These are phyloP conservation scores for Catharanthus roseus DNA, from an alignment of 257 asterid species.

Conservation along the genomic window DNA sequence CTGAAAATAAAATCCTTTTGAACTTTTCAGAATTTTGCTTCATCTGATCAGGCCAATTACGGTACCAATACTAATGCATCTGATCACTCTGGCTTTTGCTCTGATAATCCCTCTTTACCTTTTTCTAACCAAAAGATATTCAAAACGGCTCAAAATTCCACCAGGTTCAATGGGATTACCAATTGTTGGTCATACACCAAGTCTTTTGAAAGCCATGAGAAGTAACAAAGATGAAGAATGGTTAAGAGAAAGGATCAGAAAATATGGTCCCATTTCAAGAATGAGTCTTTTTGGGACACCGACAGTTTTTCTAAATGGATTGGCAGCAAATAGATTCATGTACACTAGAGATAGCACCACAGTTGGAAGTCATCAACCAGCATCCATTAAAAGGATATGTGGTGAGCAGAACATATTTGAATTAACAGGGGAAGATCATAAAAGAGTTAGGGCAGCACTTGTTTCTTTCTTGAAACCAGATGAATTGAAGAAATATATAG, in stretches of 20 bases:
- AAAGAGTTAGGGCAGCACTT: conserved; percentile 41
- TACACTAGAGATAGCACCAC: conserved; percentile 34
- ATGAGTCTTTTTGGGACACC: conserved; percentile 58
- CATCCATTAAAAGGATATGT: conserved; percentile 44
- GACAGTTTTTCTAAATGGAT: conserved; percentile 48
- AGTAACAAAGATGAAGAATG: conserved; percentile 57
- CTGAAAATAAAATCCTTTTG: background rate
- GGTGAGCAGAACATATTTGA: conserved; percentile 45
- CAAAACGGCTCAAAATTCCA: conserved; percentile 24
- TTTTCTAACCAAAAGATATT: conserved; percentile 16
- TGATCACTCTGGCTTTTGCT: background rate
- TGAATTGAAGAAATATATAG: conserved; percentile 43
- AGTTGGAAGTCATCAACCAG: conserved; percentile 42
- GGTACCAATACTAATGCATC: background rate
- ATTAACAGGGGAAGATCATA: conserved; percentile 54
- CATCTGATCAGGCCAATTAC: too few species aligned
- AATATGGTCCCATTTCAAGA: conserved; percentile 44
- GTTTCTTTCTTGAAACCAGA: conserved; percentile 49
- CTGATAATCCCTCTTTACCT: conserved; percentile 18
- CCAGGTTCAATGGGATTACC: conserved; percentile 61
- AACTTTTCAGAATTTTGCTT: too few species aligned
- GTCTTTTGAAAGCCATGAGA: conserved; percentile 52
- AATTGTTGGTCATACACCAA: conserved; percentile 47
- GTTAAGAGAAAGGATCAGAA: conserved; percentile 37
- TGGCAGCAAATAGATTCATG: conserved; percentile 55